These are phyloP conservation scores for Phytomonas serpens DNA, from an alignment of 208 protist species.

Conservation along the genomic window DNA sequence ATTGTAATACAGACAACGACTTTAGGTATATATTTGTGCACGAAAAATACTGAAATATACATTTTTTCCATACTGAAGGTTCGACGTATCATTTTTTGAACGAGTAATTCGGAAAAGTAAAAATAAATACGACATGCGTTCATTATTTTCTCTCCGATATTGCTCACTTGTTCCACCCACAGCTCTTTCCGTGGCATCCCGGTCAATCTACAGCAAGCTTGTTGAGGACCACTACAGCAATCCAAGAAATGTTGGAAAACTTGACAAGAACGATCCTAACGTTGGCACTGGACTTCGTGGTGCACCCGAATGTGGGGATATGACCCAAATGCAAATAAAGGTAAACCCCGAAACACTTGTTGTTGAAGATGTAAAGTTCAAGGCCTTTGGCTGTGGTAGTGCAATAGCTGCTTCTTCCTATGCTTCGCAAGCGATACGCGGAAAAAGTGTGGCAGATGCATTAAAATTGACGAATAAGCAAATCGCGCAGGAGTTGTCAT, in stretches of 20 bases:
- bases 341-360: conserved; percentile 85
- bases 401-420: conserved; percentile 97
- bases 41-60: background rate
- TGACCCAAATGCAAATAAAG: conserved; percentile 98
- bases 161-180: conserved; percentile 11
- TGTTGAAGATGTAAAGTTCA: conserved; percentile 96
- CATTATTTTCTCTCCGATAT: conserved; percentile 10
- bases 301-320: conserved; percentile 98
- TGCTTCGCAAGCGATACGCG: conserved; percentile 97
- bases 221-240: conserved; percentile 99
- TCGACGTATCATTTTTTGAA: background rate
- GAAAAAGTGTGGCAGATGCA: conserved; percentile 96
- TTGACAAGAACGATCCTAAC: conserved; percentile 92
- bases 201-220: conserved; percentile 91
- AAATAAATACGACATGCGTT: conserved; percentile 14
- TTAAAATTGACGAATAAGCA: conserved; percentile 96
- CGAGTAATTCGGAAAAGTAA: background rate
- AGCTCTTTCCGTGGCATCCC: conserved; percentile 18
- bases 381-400: conserved; percentile 99
- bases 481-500: conserved; percentile 96
- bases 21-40: background rate
- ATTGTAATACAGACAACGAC: conserved; percentile 1
- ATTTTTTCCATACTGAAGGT: background rate
- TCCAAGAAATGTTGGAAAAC: conserved; percentile 96
- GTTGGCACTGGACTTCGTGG: conserved; percentile 98